phyloP scores from a whole-genome alignment of 2,329 filamentous ascomycete species.

The Curvularia sp. region DNA sequence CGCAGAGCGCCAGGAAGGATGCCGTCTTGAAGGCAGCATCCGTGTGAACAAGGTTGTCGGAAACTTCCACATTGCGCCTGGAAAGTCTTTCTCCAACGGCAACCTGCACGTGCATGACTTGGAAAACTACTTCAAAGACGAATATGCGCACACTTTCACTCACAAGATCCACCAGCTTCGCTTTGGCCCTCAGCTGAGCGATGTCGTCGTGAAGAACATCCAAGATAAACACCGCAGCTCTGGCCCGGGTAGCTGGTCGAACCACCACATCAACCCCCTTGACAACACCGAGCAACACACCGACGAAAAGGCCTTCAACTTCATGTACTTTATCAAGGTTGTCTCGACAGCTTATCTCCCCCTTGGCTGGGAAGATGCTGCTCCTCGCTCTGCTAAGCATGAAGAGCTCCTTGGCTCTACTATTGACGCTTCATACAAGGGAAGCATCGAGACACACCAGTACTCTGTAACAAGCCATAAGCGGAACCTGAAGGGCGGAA shows the following conservation, averaged over 20 bases:
- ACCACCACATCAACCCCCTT: slow-evolving; percentile 90
- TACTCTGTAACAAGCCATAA: slow-evolving; percentile 98
- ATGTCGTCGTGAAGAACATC: slow-evolving; percentile 62
- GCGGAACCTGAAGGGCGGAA: slow-evolving; percentile 82
- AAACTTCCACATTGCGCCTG: slow-evolving; percentile 98
- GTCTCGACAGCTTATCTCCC: slow-evolving; percentile 95
- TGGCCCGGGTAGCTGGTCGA: slow-evolving; percentile 72
- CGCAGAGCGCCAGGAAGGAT: slow-evolving; percentile 87
- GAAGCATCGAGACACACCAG: slow-evolving; percentile 95
- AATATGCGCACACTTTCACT: slow-evolving; percentile 79
- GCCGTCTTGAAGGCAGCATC: slow-evolving; percentile 88
- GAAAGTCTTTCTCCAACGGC: slow-evolving; percentile 92
- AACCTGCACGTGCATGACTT: slow-evolving; percentile 98
- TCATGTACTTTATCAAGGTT: slow-evolving; percentile 99
- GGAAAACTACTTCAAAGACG: slow-evolving; percentile 87
- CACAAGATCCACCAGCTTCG: slow-evolving; percentile 88
- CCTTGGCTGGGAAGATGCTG: slow-evolving; percentile 77
- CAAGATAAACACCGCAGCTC: slow-evolving; percentile 60
- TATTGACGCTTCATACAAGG: slow-evolving; percentile 66
- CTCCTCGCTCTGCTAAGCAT: slow-evolving; percentile 49
- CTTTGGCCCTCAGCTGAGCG: slow-evolving; percentile 90
- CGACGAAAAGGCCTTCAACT: slow-evolving; percentile 86
- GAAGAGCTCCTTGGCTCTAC: slow-evolving; percentile 59
- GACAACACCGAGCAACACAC: slow-evolving; percentile 81
- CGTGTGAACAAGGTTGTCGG: slow-evolving; percentile 98